Conservation (phyloP, 2,329 filamentous ascomycete species). For the Pyrenophora tritici-repentis region DNA sequence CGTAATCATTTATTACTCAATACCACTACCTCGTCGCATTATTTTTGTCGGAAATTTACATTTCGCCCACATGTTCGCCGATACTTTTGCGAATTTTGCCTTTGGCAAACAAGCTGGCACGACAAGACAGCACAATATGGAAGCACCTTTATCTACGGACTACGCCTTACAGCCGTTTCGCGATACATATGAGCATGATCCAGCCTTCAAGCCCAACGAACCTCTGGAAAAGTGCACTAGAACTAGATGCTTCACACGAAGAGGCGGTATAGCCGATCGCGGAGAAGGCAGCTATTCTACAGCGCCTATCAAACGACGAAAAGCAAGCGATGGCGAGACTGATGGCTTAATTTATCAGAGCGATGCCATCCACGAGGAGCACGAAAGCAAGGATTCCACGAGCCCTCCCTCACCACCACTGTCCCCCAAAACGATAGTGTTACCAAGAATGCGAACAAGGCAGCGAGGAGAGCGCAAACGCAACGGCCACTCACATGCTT, state of each 20-base stretch:
- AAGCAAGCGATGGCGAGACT: constrained; percentile 10
- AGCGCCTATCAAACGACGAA: constrained; percentile 13
- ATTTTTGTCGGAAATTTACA: background rate
- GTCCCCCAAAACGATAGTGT: constrained; percentile 22
- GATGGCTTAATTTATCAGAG: constrained; percentile 25
- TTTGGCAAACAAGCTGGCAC: too few species aligned
- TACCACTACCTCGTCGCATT: background rate
- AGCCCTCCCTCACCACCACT: constrained; percentile 9
- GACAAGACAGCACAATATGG: too few species aligned
- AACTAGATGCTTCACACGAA: constrained; percentile 29
- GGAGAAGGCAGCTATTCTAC: constrained; percentile 20
- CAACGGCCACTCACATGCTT: constrained; percentile 14
- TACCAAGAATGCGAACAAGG: constrained; percentile 5
- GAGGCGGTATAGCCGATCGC: constrained; percentile 36
- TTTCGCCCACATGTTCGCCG: too few species aligned
- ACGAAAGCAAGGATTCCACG: constrained; percentile 14
- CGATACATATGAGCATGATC: background rate
- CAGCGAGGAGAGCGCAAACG: constrained; percentile 10
- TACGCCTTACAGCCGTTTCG: background rate
- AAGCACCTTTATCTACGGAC: too few species aligned
- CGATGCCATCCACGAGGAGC: constrained; percentile 23
- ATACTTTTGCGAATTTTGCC: too few species aligned
- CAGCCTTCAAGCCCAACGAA: constrained; percentile 15
- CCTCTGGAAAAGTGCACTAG: constrained; percentile 25
- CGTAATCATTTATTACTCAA: too few species aligned